These are phyloP conservation scores for Tanacetum coccineum DNA, from an alignment of 129 eudicot species.

Conservation along the genomic window DNA sequence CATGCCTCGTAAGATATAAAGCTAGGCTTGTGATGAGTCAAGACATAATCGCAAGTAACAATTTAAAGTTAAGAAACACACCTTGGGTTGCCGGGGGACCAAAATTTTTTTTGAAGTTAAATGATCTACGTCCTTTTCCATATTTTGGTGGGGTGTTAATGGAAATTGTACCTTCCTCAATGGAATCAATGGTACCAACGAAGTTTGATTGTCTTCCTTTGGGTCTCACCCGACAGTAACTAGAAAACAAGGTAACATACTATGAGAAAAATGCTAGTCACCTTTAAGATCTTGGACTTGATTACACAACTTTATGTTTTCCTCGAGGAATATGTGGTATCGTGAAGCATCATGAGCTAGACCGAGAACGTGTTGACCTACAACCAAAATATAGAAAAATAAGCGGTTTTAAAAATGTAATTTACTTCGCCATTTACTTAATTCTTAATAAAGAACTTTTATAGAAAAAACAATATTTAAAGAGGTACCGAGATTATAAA, in stretches of 20 bases:
- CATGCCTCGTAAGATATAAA: too few relatives aligned
- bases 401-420: neutral
- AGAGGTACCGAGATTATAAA: constrained; percentile 70
- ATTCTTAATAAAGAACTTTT: neutral
- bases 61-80: constrained; percentile 19
- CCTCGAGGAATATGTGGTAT: constrained; percentile 84
- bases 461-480: neutral
- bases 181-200: constrained; percentile 60
- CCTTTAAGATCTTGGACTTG: constrained; percentile 98
- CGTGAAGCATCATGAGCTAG: constrained; percentile 97
- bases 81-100: constrained; percentile 93
- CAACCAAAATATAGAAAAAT: neutral
- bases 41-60: neutral
- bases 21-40: neutral
- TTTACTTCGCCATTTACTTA: too few relatives aligned
- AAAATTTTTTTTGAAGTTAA: constrained; percentile 85
- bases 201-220: constrained; percentile 47
- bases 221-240: constrained; percentile 89
- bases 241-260: neutral
- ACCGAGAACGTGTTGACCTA: constrained; percentile 69
- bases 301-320: constrained; percentile 88
- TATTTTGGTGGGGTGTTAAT: constrained; percentile 69
- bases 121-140: constrained; percentile 78
- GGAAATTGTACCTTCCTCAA: constrained; percentile 78
- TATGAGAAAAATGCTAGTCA: constrained; percentile 19